phyloP scores from a whole-genome alignment of 495 filamentous ascomycete genomes.

The Daldinia concentrica region DNA sequence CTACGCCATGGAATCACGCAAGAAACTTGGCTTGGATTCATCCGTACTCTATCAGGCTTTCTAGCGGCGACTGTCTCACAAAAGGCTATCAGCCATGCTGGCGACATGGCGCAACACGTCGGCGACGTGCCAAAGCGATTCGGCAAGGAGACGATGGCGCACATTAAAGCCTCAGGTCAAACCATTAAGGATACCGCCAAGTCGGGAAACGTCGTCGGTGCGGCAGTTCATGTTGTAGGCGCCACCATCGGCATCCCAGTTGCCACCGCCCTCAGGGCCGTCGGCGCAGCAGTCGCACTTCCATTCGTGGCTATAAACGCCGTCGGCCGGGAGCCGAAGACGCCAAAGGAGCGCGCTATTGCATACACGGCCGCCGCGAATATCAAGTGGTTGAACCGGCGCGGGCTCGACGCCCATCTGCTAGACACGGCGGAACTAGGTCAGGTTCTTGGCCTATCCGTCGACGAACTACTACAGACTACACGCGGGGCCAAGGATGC shows the following conservation, averaged over 20 bases:
- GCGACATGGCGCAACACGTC: conserved; percentile 41
- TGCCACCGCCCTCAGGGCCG: conserved; percentile 32
- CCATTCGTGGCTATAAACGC: conserved; percentile 38
- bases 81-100: conserved; percentile 46
- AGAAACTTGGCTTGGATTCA: conserved; percentile 42
- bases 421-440: conserved; percentile 41
- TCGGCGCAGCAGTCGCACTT: conserved; percentile 38
- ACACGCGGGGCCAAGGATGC: conserved; percentile 10
- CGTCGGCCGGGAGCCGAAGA: conserved; percentile 37
- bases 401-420: conserved; percentile 37
- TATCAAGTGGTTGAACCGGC: conserved; percentile 39
- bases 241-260: conserved; percentile 41
- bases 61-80: conserved; percentile 47
- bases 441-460: conserved; percentile 25
- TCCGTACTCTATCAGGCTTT: conserved; percentile 47
- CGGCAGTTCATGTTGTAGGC: conserved; percentile 36
- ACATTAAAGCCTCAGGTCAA: conserved; percentile 36
- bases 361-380: conserved; percentile 46
- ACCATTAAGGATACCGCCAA: conserved; percentile 38
- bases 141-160: conserved; percentile 39
- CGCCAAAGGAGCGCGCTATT: conserved; percentile 43
- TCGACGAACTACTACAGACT: conserved; percentile 22
- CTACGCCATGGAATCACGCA: conserved; percentile 42
- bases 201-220: conserved; percentile 40
- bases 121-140: conserved; percentile 41